phyloP scores from a whole-genome alignment of 345 rosid genomes.

The Firmiana major region DNA sequence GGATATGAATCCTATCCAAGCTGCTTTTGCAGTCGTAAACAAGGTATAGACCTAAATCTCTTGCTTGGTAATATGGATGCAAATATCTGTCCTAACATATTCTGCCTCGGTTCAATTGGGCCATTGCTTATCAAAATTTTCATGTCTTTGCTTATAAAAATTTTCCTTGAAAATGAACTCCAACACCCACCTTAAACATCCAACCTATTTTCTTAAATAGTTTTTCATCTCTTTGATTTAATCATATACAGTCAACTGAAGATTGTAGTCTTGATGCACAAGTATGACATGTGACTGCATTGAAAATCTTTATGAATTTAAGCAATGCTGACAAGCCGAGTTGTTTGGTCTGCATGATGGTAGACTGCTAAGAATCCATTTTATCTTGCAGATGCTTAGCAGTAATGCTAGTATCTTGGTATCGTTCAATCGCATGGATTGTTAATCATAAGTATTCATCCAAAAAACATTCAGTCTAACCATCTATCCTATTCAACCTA shows the following conservation, averaged over 20 bases:
- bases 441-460: neutral
- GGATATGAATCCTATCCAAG: conserved; percentile 98
- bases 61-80: neutral
- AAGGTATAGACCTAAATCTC: conserved; percentile 45
- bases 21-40: conserved; percentile 97
- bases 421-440: neutral
- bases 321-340: neutral
- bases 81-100: neutral
- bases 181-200: neutral
- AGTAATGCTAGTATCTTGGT: neutral
- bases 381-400: neutral
- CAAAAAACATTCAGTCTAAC: neutral
- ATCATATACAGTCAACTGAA: neutral
- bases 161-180: neutral
- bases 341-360: neutral
- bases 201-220: neutral
- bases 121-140: neutral
- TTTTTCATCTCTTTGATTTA: neutral
- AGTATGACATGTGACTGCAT: neutral
- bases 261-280: neutral
- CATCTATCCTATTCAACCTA: neutral
- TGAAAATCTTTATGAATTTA: neutral
- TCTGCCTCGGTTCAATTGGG: neutral
- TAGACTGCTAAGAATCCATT: neutral
- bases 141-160: neutral